Evolutionary conservation across 176 grass and related monocot species (phyloP).

Genomic region (Oropetium thomaeum): DNA sequence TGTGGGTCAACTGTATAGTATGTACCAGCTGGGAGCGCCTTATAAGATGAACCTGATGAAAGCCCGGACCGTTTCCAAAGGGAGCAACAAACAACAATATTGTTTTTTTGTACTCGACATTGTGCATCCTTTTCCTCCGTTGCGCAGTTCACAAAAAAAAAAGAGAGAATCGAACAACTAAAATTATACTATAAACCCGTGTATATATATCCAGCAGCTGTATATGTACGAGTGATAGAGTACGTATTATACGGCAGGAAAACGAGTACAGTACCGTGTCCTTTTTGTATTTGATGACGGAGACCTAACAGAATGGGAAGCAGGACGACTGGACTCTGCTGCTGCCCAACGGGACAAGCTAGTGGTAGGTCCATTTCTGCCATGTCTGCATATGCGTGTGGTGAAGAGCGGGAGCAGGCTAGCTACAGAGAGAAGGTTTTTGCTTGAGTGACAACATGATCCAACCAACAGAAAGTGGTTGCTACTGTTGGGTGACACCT

Average conservation of each 20-base stretch:
- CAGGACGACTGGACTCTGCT: background rate
- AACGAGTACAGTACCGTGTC: no score
- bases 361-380: background rate
- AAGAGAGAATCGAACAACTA: no score
- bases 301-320: slow-evolving; percentile 8
- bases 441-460: background rate
- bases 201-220: background rate
- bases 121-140: no score
- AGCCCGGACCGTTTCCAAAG: background rate
- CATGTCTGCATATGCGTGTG: background rate
- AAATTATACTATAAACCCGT: no score
- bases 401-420: background rate
- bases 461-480: slow-evolving; percentile 24
- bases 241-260: background rate
- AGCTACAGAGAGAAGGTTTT: background rate
- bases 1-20: no score
- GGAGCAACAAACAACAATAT: no score
- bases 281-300: background rate
- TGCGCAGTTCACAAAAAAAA: background rate
- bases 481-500: no score
- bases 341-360: no score
- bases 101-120: background rate
- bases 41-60: background rate
- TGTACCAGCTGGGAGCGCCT: no score
- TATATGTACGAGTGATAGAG: background rate